Evolutionary conservation across 2,329 filamentous ascomycete species (phyloP).

Genomic region (Epichloe brachyelytri): DNA sequence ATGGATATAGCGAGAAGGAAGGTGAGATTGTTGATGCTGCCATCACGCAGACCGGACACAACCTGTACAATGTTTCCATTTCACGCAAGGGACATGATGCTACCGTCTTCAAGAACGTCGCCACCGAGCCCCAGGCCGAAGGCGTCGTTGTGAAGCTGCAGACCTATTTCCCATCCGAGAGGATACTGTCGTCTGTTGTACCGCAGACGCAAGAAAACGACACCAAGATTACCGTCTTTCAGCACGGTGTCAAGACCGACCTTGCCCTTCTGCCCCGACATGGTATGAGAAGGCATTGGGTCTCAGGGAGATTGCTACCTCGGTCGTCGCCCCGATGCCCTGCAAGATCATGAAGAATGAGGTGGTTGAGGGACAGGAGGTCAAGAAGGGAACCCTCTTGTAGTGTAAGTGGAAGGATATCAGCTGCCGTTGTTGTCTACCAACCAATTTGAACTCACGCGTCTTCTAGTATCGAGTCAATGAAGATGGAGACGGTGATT

Average conservation of each 20-base stretch:
- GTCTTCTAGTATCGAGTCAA: conserved; percentile 55
- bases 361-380: conserved; percentile 66
- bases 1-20: conserved; percentile 49
- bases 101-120: conserved; percentile 31
- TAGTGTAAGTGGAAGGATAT: conserved; percentile 47
- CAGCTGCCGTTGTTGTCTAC: not conserved
- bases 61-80: conserved; percentile 34
- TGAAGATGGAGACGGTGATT: conserved; percentile 85
- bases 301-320: conserved; percentile 65
- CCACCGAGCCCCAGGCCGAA: conserved; percentile 23
- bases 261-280: conserved; percentile 46
- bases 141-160: conserved; percentile 19
- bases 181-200: conserved; percentile 69
- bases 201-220: conserved; percentile 37
- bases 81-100: conserved; percentile 25
- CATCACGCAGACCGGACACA: conserved; percentile 34
- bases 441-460: not conserved
- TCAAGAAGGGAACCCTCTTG: conserved; percentile 76
- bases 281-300: conserved; percentile 88
- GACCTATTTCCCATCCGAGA: conserved; percentile 65
- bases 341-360: conserved; percentile 91
- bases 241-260: conserved; percentile 47
- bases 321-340: conserved; percentile 87
- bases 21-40: conserved; percentile 46
- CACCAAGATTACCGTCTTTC: conserved; percentile 65